Percentiles rank a stretch among this genome's conserved stretches.
Evolutionary conservation across 2,329 filamentous ascomycete genomes (phyloP).

Genomic region (Decorospora gaudefroyi): DNA sequence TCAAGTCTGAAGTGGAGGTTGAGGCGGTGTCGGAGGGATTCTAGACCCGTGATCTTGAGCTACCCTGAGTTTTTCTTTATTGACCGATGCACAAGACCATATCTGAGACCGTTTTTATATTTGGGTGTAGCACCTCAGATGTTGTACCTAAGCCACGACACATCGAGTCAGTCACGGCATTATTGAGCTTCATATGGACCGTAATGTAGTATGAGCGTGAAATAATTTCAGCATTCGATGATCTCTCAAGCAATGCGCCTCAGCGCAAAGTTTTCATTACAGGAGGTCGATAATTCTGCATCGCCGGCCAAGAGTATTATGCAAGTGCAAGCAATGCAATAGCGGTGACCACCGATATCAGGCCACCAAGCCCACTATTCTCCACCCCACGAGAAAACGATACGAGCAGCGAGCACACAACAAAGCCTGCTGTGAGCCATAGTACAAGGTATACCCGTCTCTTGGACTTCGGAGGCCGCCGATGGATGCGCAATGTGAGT

Average conservation of each 20-base stretch:
- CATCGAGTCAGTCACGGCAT: not conserved
- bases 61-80: too few species aligned
- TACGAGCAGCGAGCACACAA: conserved; percentile 3
- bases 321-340: conserved; percentile 11
- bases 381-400: conserved; percentile 3
- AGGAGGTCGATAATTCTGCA: not conserved
- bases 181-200: not conserved
- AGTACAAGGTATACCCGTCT: too few species aligned
- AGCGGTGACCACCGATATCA: conserved; percentile 1
- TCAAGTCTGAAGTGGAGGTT: too few species aligned
- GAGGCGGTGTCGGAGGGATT: not conserved
- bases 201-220: too few species aligned
- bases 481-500: conserved; percentile 3
- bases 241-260: too few species aligned
- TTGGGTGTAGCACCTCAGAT: too few species aligned
- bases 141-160: not conserved
- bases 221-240: too few species aligned
- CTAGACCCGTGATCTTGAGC: not conserved
- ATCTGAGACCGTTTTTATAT: too few species aligned
- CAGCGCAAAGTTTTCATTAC: too few species aligned
- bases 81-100: too few species aligned
- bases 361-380: conserved; percentile 1
- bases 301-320: conserved; percentile 15
- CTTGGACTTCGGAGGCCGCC: conserved; percentile 9
- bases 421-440: conserved; percentile 5